Evolutionary conservation across 176 grass and related monocot species (phyloP).

Genomic region (Bromus sterilis): DNA sequence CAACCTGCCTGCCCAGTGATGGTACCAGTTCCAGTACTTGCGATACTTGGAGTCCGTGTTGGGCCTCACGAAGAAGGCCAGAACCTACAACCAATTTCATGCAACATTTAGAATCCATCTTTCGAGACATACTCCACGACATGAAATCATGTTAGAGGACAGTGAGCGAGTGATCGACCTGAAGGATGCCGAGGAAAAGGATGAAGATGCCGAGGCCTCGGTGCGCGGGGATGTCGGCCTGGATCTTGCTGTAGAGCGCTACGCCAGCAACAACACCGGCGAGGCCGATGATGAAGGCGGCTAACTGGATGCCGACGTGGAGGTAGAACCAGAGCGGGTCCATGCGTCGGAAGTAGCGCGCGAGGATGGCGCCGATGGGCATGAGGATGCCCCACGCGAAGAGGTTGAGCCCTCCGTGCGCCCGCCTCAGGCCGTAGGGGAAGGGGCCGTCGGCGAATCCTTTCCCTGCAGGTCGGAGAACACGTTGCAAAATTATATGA

Average conservation of each 20-base stretch:
- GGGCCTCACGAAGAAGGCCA: slow-evolving; percentile 68
- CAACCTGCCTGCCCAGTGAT: slow-evolving; percentile 74
- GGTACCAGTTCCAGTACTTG: slow-evolving; percentile 94
- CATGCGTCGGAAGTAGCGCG: slow-evolving; percentile 66
- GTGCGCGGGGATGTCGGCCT: slow-evolving; percentile 67
- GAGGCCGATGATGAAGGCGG: slow-evolving; percentile 72
- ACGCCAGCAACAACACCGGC: slow-evolving; percentile 76
- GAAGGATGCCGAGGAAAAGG: slow-evolving; percentile 72
- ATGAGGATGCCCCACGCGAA: slow-evolving; percentile 84
- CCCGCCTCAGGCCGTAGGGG: slow-evolving; percentile 52
- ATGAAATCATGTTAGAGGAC: not conserved
- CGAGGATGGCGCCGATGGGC: slow-evolving; percentile 81
- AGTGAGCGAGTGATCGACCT: slow-evolving; percentile 29
- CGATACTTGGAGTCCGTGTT: slow-evolving; percentile 65
- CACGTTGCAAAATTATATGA: not conserved
- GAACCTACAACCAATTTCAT: slow-evolving; percentile 18
- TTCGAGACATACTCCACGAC: not conserved
- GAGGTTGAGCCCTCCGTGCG: slow-evolving; percentile 75
- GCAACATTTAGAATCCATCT: not conserved
- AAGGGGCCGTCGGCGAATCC: slow-evolving; percentile 40
- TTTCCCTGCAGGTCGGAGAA: slow-evolving; percentile 39
- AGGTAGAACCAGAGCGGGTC: slow-evolving; percentile 94
- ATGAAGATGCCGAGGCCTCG: slow-evolving; percentile 89
- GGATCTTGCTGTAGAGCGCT: slow-evolving; percentile 71
- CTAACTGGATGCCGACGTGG: slow-evolving; percentile 63